Conservation (phyloP, 768 basidiomycete genomes). For the Macrolepiota fuliginosa region DNA sequence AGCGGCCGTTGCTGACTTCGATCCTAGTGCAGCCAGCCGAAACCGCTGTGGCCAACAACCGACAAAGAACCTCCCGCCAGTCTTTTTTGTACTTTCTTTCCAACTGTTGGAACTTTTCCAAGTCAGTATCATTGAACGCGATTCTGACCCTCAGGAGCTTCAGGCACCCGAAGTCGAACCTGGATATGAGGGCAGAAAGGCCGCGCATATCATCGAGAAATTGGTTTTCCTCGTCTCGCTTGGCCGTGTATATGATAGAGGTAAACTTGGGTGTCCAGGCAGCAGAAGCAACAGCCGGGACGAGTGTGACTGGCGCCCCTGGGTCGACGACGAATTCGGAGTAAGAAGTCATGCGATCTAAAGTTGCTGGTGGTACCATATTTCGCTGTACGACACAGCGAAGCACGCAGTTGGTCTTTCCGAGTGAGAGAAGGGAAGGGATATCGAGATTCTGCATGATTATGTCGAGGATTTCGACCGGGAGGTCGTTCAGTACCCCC, state of each 20-base stretch:
- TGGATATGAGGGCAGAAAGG: neutral
- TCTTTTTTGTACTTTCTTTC: neutral
- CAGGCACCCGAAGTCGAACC: neutral
- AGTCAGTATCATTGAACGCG: neutral
- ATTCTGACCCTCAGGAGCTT: neutral
- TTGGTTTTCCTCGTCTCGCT: neutral
- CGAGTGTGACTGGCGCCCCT: neutral
- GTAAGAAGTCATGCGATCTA: neutral
- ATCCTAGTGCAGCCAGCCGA: neutral
- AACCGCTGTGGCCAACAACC: neutral
- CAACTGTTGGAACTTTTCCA: neutral
- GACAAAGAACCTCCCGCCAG: neutral
- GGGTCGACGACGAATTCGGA: neutral
- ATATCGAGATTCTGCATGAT: neutral
- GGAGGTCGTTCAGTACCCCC: neutral
- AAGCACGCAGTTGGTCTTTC: neutral
- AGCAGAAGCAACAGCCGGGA: neutral
- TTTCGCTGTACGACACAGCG: neutral
- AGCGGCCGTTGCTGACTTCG: neutral
- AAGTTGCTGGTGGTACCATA: neutral
- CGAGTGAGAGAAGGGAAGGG: neutral
- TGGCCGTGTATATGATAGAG: neutral
- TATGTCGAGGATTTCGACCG: neutral
- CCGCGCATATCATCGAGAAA: neutral
- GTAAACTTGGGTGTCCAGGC: neutral